phyloP scores from a whole-genome alignment of 2,329 filamentous ascomycete genomes.

The Ophiosphaerella herpotricha region DNA sequence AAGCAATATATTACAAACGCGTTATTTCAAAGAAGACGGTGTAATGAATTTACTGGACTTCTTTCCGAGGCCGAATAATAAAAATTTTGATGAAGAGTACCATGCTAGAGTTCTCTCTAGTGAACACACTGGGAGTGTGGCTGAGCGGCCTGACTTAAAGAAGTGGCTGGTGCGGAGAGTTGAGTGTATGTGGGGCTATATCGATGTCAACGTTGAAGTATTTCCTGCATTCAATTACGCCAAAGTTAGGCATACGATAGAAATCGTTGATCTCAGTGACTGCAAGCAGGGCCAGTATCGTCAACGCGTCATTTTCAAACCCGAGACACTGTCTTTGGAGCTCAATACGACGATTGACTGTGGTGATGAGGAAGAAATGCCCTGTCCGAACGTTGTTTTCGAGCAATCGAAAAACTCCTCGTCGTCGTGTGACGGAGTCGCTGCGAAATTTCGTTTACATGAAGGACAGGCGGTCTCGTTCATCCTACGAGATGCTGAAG shows the following conservation, averaged over 20 bases:
- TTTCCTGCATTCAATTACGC: constrained; percentile 70
- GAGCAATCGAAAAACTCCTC: constrained; percentile 58
- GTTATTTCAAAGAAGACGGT: constrained; percentile 77
- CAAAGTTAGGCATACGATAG: constrained; percentile 63
- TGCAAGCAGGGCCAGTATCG: constrained; percentile 16
- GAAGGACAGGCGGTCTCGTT: constrained; percentile 74
- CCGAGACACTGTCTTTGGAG: constrained; percentile 63
- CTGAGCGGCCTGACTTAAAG: constrained; percentile 56
- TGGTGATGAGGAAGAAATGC: constrained; percentile 55
- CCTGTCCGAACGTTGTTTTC: constrained; percentile 61
- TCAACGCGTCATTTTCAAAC: constrained; percentile 62
- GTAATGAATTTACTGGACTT: constrained; percentile 76
- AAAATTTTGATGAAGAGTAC: constrained; percentile 54
- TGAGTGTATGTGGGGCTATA: constrained; percentile 70
- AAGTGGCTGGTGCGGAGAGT: constrained; percentile 72
- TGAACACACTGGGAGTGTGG: constrained; percentile 31
- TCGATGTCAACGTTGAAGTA: constrained; percentile 70
- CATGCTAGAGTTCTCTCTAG: constrained; percentile 28
- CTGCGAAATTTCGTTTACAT: constrained; percentile 61
- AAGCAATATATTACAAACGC: constrained; percentile 75
- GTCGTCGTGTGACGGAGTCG: constrained; percentile 66
- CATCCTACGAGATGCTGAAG: constrained; percentile 62
- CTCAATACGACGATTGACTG: constrained; percentile 70
- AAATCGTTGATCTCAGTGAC: constrained; percentile 52
- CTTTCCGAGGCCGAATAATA: constrained; percentile 69